phyloP scores from a whole-genome alignment of 1,139 yeast genomes.

The Tardiomyces depauwii region DNA sequence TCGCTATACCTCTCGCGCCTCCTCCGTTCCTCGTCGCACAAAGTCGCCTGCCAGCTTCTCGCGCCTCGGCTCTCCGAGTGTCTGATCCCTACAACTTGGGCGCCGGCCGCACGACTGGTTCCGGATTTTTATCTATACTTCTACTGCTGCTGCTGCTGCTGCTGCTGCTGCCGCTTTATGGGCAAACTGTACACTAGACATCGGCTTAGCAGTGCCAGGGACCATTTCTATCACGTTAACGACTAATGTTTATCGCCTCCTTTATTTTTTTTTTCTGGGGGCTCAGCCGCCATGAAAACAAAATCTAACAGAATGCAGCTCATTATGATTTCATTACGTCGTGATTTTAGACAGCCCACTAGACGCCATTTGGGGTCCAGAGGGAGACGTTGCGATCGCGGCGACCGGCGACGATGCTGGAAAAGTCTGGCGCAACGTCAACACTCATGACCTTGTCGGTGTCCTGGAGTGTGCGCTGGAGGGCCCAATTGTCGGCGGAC shows the following conservation, averaged over 20 bases:
- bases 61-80: background rate
- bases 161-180: too few relatives aligned
- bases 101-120: too few relatives aligned
- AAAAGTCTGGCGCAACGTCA: constrained; percentile 39
- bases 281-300: too few relatives aligned
- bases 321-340: too few relatives aligned
- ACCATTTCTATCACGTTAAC: too few relatives aligned
- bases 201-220: too few relatives aligned
- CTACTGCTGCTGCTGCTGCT: too few relatives aligned
- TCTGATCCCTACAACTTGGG: background rate
- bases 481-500: constrained; percentile 67
- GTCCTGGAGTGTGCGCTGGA: constrained; percentile 41
- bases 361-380: constrained; percentile 29
- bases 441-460: constrained; percentile 65
- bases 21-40: constrained; percentile 19
- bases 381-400: constrained; percentile 74
- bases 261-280: too few relatives aligned
- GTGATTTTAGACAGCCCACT: too few relatives aligned
- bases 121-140: too few relatives aligned
- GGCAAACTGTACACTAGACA: background rate
- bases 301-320: too few relatives aligned
- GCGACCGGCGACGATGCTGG: constrained; percentile 50
- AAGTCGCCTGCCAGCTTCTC: constrained; percentile 14
- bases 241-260: too few relatives aligned
- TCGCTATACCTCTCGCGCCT: constrained; percentile 22